These are phyloP conservation scores for Naegleria lovaniensis DNA, from an alignment of 208 protist species.

Conservation along the genomic window DNA sequence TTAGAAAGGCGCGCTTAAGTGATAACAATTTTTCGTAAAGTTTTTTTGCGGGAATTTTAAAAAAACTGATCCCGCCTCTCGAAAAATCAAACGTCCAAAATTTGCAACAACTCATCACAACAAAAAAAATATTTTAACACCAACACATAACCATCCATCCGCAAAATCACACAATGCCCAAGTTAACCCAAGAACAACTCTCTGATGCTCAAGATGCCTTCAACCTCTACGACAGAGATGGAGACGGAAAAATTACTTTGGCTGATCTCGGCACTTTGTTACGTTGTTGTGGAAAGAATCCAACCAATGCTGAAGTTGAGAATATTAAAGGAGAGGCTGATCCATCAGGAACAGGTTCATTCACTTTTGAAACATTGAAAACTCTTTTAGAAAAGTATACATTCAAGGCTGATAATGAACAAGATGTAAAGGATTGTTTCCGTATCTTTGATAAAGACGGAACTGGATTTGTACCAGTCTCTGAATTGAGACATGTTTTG, in stretches of 20 bases:
- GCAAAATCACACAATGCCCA: constrained; percentile 6
- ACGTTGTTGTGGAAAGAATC: constrained; percentile 93
- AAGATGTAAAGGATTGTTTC: constrained; percentile 59
- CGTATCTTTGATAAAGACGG: constrained; percentile 58
- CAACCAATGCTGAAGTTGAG: constrained; percentile 77
- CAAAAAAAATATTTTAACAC: not conserved
- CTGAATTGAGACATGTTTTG: constrained; percentile 57
- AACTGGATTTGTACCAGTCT: constrained; percentile 53
- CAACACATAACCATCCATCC: not conserved
- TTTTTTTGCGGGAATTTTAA: no score
- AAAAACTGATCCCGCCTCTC: no score
- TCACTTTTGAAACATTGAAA: constrained; percentile 65
- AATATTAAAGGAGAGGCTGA: constrained; percentile 83
- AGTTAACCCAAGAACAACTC: constrained; percentile 89
- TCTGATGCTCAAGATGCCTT: constrained; percentile 98
- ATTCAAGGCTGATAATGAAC: constrained; percentile 42
- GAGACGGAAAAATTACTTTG: constrained; percentile 89
- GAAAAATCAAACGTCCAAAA: not conserved
- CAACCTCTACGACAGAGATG: constrained; percentile 95
- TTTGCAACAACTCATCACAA: not conserved
- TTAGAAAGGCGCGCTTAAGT: no score
- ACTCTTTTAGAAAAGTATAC: not conserved
- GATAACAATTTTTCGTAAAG: no score
- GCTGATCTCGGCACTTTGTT: constrained; percentile 96
- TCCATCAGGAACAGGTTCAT: constrained; percentile 67